phyloP scores from a whole-genome alignment of 2,329 filamentous ascomycete genomes.

The Hawksworthiomyces lignivorus region DNA sequence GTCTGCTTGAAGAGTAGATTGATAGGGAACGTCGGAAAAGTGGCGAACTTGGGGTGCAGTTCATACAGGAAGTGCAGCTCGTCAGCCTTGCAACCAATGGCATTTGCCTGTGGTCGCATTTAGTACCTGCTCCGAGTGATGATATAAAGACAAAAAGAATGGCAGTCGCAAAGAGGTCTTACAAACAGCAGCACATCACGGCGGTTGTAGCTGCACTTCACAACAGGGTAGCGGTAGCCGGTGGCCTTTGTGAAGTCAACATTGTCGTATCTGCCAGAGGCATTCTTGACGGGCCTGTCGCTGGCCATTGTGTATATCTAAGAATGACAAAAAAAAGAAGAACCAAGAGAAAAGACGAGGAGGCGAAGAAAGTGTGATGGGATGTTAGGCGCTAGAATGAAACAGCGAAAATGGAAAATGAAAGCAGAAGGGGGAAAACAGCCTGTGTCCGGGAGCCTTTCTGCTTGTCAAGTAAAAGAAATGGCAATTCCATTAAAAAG shows the following conservation, averaged over 20 bases:
- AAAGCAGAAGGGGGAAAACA: too few relatives aligned
- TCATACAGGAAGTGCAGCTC: slow-evolving; percentile 38
- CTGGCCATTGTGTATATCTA: background rate
- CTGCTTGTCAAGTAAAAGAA: too few relatives aligned
- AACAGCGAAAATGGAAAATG: too few relatives aligned
- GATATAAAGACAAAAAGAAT: background rate
- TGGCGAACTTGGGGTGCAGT: slow-evolving; percentile 33
- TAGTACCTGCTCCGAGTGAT: too few relatives aligned
- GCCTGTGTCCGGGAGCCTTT: too few relatives aligned
- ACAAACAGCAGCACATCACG: slow-evolving; percentile 35
- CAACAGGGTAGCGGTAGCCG: slow-evolving; percentile 28
- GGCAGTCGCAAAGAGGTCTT: slow-evolving; percentile 8
- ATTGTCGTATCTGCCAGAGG: slow-evolving; percentile 32
- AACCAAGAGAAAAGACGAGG: background rate
- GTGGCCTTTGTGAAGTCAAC: slow-evolving; percentile 33
- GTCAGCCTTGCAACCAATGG: slow-evolving; percentile 29
- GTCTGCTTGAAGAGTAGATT: slow-evolving; percentile 38
- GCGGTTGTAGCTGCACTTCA: slow-evolving; percentile 34
- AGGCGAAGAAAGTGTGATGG: background rate
- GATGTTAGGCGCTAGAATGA: too few relatives aligned
- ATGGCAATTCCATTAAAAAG: too few relatives aligned
- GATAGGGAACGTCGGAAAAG: slow-evolving; percentile 39
- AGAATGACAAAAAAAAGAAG: background rate
- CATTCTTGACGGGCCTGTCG: slow-evolving; percentile 27
- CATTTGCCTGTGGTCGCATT: slow-evolving; percentile 27